Base-by-base conservation (phyloP, 768 basidiomycete species). In the Coprinopsis marcescibilis region DNA sequence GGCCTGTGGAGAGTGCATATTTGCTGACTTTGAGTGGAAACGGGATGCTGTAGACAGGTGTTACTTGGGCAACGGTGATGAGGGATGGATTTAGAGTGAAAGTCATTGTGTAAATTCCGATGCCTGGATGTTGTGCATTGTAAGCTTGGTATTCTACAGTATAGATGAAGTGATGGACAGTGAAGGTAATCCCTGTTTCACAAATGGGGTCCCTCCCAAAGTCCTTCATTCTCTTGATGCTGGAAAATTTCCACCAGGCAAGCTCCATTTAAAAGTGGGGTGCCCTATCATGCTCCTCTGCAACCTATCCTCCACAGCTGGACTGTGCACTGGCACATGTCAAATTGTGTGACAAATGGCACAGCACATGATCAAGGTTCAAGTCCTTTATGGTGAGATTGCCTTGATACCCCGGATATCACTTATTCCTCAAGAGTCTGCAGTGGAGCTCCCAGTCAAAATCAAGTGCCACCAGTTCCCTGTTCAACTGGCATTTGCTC, bases 361-460 rank as follows among this genome's bases (percentile, higher is more conserved):
- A 4, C 15, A 27, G 1, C 32, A 59, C 11, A 55, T 67, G 8
- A 36, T 75, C 0, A 57, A 71, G 52, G 61, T 52, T 17, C 24
- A 49, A 2, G 57, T 64, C 3, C 61, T 65, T 56, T 47, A 58
- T 49, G 68, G 70, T 1, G 42, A 68, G 13, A 52, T 47, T 1
- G 64, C 55, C 2, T 54, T 72, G 32, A 72, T 73, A 42, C 70
- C 71, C 11, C 46, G 66, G 1, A 67, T 73, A 8, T 52, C 57
- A 0, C 48, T 70, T 0, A 27, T 48, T 7, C 55, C 57, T 8
- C 12, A 46, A 2, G 15, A 41, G 19, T 33, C 44, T 14, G 21
- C 44, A n/a, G n/a, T n/a, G 3, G 50, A 58, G 5, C 17, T 60
- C 12, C 24, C 62, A 0, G 64, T 72, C 46, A 37, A 35, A 0